phyloP scores from a whole-genome alignment of 257 asterid genomes.

The Lantana camara region DNA sequence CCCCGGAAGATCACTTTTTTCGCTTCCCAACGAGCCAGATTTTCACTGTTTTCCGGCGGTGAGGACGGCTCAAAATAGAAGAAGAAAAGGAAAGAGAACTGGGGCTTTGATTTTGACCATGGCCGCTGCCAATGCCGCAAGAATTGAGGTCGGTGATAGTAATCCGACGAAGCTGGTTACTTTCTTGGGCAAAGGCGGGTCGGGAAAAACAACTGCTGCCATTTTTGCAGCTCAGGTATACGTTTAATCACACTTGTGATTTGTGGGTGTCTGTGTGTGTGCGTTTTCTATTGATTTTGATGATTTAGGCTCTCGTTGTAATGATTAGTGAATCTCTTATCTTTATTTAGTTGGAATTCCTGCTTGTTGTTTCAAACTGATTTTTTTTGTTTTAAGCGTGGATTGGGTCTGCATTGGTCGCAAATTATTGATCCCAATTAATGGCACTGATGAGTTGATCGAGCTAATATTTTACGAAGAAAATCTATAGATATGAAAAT shows the following conservation, averaged over 20 bases:
- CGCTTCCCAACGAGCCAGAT: constrained; percentile 11
- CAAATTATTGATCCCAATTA: background rate
- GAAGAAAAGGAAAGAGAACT: constrained; percentile 31
- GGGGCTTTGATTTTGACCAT: constrained; percentile 36
- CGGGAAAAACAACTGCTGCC: constrained; percentile 91
- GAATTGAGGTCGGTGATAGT: constrained; percentile 30
- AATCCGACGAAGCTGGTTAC: constrained; percentile 72
- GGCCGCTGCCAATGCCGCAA: constrained; percentile 45
- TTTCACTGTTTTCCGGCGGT: constrained; percentile 34
- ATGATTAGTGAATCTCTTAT: background rate
- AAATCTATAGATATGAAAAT: background rate
- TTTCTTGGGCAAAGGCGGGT: constrained; percentile 94
- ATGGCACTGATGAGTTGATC: background rate
- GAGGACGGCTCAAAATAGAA: constrained; percentile 14
- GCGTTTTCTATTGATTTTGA: background rate
- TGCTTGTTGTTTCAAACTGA: background rate
- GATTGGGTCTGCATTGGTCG: background rate
- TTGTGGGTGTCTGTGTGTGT: background rate
- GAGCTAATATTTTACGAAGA: background rate
- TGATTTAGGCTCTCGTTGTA: constrained; percentile 8
- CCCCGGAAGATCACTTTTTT: constrained; percentile 25
- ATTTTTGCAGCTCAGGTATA: constrained; percentile 94
- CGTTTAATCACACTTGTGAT: background rate
- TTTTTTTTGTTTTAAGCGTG: background rate
- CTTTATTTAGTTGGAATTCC: too few relatives aligned